Percentiles rank a stretch among this genome's conserved stretches.
Conservation (phyloP, 495 filamentous ascomycete species). For the Lophiostoma macrostomum region DNA sequence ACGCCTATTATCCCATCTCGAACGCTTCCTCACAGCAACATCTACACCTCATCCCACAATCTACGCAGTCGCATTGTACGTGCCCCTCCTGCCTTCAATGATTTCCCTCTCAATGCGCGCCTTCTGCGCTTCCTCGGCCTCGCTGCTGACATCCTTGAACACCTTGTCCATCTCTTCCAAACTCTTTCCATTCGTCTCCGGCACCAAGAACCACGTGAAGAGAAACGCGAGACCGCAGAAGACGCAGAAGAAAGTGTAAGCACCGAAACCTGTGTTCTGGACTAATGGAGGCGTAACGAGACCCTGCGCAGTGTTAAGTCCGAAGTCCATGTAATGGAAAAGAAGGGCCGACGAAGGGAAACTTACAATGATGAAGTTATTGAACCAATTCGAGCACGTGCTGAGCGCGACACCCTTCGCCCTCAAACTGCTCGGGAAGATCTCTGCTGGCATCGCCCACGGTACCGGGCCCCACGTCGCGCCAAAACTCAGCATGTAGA, state of each 20-base stretch:
- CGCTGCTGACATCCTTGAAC: constrained; percentile 32
- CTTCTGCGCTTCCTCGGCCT: constrained; percentile 25
- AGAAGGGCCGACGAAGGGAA: background rate
- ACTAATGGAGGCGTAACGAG: constrained; percentile 55
- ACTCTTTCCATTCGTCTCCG: constrained; percentile 44
- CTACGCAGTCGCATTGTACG: no score
- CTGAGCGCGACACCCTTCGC: constrained; percentile 43
- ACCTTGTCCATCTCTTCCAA: constrained; percentile 43
- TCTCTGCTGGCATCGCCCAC: constrained; percentile 34
- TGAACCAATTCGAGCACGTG: constrained; percentile 55
- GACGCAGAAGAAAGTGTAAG: constrained; percentile 56
- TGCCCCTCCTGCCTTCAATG: constrained; percentile 6
- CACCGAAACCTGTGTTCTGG: constrained; percentile 53
- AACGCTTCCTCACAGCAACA: no score
- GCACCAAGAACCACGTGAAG: constrained; percentile 55
- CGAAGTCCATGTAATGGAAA: background rate
- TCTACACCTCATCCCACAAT: no score
- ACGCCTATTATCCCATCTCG: no score
- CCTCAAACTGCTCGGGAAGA: constrained; percentile 37
- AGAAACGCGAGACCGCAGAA: constrained; percentile 55
- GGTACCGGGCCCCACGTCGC: constrained; percentile 32
- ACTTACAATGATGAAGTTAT: constrained; percentile 53
- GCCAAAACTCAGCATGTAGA: constrained; percentile 34
- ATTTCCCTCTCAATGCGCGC: constrained; percentile 30
- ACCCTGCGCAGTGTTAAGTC: constrained; percentile 41